Evolutionary conservation across 108 stramenopile species (phyloP), one percentile per base, ranked within the genome.

Genomic region (Pelagomonas calceolata): DNA sequence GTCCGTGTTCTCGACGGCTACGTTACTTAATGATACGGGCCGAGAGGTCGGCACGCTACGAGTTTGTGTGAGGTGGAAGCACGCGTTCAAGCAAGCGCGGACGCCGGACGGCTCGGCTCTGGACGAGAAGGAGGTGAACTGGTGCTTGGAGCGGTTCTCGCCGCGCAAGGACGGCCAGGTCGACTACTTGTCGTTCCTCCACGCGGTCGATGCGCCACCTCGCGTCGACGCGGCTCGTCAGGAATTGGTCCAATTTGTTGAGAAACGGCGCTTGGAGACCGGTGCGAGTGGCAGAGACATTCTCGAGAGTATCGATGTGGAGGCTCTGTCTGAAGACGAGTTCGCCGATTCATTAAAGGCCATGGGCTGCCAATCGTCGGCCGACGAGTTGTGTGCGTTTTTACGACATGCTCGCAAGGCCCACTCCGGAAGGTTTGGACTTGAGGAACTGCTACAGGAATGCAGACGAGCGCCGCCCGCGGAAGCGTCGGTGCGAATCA

Each of bases 151-250:
- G 30, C 35, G 72, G 1, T 81, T 81, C 45, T 79, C 78, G 64
- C 80, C 80, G 9, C 74, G 78, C 30, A 81, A 81, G 68, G 80
- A 81, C 66, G 80, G 80, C 26, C 78, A 79, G 78, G 80, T 79
- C 32, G 63, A 70, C 64, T 81, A 79, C 60, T 34, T 77, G 9
- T 76, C 67, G 45, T 81, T 81, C n/a, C 65, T 81, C 30, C 65
- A 76, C 37, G 72, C 69, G 32, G 68, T 68, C 33, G 80, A 79
- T 3, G 78, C 80, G 44, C 76, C 79, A 33, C 80, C 79, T 0
- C 67, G 76, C 29, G 80, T 81, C 26, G 32, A 67, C 7, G 72
- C 79, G 31, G 80, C 80, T 10, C 63, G 79, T 14, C 34, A 66
- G 26, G 70, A 68, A 36, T 67, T 79, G 10, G 66, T 43, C 46